These are phyloP conservation scores for Amanita exitialis DNA, from an alignment of 768 basidiomycete genomes.

Conservation along the genomic window DNA sequence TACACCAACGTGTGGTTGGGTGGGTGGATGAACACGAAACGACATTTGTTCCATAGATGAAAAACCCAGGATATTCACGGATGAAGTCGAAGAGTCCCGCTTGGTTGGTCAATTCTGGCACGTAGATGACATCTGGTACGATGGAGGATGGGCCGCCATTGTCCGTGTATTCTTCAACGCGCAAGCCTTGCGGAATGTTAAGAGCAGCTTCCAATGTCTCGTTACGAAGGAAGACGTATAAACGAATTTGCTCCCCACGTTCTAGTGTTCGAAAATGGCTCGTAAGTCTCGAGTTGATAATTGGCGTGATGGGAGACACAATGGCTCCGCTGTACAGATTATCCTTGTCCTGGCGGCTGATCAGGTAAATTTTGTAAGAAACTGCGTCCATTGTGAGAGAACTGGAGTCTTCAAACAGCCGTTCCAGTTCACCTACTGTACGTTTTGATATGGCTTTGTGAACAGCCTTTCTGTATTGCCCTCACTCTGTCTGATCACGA, in stretches of 20 bases:
- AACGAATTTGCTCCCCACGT: constrained; percentile 8
- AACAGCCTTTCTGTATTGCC: background rate
- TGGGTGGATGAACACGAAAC: constrained; percentile 8
- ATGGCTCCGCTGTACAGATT: constrained; percentile 3
- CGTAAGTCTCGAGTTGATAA: constrained; percentile 7
- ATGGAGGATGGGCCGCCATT: background rate
- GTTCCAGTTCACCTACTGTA: background rate
- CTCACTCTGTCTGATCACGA: background rate
- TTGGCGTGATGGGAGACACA: constrained; percentile 8
- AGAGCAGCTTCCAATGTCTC: constrained; percentile 4
- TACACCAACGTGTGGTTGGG: constrained; percentile 5
- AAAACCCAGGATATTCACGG: background rate
- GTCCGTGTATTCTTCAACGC: constrained; percentile 3
- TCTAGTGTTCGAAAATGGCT: constrained; percentile 9
- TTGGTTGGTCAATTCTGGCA: background rate
- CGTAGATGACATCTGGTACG: background rate
- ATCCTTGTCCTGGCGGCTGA: constrained; percentile 6
- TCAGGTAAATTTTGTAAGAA: constrained; percentile 10
- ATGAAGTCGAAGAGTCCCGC: constrained; percentile 3
- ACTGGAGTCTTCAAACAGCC: constrained; percentile 4
- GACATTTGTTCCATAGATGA: constrained; percentile 5
- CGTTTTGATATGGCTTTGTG: background rate
- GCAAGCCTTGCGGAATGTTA: background rate
- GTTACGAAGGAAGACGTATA: constrained; percentile 7
- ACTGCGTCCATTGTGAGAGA: constrained; percentile 1